Percentiles rank a stretch among this genome's conserved stretches.
Conservation (phyloP, 192 early-diverging fungal species). For the Gaertneriomyces semiglobifer region DNA sequence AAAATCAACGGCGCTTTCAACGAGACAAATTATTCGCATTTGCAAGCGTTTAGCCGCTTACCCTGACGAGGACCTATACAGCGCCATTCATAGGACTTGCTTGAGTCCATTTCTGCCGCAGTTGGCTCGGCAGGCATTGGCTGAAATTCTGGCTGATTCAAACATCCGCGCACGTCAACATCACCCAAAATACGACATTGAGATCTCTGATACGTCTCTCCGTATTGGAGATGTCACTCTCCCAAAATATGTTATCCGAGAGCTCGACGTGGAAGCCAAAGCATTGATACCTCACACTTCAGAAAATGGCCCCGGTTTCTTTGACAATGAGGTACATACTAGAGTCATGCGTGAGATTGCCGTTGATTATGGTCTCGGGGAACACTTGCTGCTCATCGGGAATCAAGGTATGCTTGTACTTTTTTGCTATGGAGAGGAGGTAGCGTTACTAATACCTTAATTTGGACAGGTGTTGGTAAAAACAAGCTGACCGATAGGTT, state of each 20-base stretch:
- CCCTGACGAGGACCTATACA: constrained; percentile 60
- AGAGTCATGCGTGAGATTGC: constrained; percentile 71
- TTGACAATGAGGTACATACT: constrained; percentile 72
- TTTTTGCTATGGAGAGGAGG: too few relatives aligned
- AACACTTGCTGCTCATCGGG: constrained; percentile 77
- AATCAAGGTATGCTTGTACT: constrained; percentile 48
- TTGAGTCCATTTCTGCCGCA: constrained; percentile 72
- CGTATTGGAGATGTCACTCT: constrained; percentile 21
- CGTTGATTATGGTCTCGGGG: constrained; percentile 74
- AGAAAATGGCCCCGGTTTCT: constrained; percentile 52
- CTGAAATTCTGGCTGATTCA: constrained; percentile 54
- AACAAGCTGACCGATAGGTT: constrained; percentile 59
- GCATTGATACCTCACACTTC: constrained; percentile 32
- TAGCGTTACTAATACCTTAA: too few relatives aligned
- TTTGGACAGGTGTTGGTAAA: constrained; percentile 50
- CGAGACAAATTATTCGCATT: constrained; percentile 72
- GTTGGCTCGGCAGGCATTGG: constrained; percentile 60
- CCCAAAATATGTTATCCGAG: constrained; percentile 19
- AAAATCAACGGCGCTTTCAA: constrained; percentile 56
- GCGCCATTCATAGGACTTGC: constrained; percentile 61
- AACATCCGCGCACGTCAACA: constrained; percentile 40
- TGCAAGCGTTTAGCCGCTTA: constrained; percentile 61
- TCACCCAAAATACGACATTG: constrained; percentile 7
- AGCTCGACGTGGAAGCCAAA: constrained; percentile 22
- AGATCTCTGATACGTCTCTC: background rate